These are phyloP conservation scores for Globisporangium polare DNA, from an alignment of 352 stramenopile genomes.

Conservation along the genomic window DNA sequence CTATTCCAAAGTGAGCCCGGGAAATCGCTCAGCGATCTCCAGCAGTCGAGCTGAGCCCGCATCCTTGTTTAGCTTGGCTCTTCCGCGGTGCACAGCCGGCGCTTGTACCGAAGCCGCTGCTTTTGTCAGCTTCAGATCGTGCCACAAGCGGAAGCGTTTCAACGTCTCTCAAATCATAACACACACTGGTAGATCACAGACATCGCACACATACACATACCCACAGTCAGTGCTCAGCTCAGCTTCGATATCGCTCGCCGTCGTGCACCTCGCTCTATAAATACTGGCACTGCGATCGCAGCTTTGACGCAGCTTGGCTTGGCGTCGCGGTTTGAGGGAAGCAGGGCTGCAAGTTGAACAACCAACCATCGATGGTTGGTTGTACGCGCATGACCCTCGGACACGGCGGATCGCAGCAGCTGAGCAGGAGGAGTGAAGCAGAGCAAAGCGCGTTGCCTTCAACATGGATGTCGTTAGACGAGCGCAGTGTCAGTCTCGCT, in stretches of 20 bases:
- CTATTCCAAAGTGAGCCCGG: neutral
- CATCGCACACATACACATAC: neutral
- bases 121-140: neutral
- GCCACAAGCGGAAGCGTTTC: slow-evolving; percentile 8
- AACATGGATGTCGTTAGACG: too few species aligned
- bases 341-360: too few species aligned
- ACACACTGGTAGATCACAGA: neutral
- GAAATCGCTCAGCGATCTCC: neutral
- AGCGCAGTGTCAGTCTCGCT: too few species aligned
- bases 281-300: neutral
- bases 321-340: too few species aligned
- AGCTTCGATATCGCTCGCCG: neutral
- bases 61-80: slow-evolving; percentile 3
- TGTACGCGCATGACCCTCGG: too few species aligned
- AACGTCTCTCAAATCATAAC: neutral
- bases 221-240: neutral
- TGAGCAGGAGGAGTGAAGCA: too few species aligned
- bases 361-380: too few species aligned
- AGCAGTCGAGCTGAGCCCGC: neutral
- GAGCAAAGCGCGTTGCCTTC: too few species aligned
- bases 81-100: neutral
- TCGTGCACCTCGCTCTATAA: neutral
- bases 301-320: too few species aligned
- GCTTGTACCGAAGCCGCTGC: neutral
- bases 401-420: too few species aligned